phyloP scores from a whole-genome alignment of 2,329 filamentous ascomycete species.

The Ascochyta lentis region DNA sequence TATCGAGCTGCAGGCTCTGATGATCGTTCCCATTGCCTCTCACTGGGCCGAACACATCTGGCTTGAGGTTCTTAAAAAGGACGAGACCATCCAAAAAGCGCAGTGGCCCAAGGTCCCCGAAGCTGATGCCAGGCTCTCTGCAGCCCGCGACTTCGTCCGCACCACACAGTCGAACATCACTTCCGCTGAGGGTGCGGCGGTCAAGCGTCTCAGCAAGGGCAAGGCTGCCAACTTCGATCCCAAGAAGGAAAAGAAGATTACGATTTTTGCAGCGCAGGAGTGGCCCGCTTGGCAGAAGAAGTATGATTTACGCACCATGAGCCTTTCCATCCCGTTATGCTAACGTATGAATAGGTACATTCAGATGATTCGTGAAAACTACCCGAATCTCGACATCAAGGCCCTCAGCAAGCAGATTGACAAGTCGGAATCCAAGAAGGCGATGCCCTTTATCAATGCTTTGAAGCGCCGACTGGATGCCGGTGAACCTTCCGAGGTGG shows the following conservation, averaged over 20 bases:
- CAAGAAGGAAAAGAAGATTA: slow-evolving; percentile 89
- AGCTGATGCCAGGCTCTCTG: slow-evolving; percentile 71
- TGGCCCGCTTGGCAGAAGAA: slow-evolving; percentile 93
- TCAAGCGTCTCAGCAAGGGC: slow-evolving; percentile 92
- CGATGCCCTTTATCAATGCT: slow-evolving; percentile 92
- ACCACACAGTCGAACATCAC: slow-evolving; percentile 78
- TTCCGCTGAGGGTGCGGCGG: slow-evolving; percentile 79
- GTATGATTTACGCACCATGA: slow-evolving; percentile 63
- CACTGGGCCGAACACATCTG: slow-evolving; percentile 96
- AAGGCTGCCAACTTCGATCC: slow-evolving; percentile 86
- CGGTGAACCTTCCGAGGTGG: slow-evolving; percentile 69
- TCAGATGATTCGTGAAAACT: slow-evolving; percentile 38
- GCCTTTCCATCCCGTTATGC: not conserved
- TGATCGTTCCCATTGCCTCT: slow-evolving; percentile 83
- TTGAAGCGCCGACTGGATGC: slow-evolving; percentile 81
- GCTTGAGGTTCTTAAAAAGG: slow-evolving; percentile 84
- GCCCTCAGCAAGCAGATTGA: slow-evolving; percentile 77
- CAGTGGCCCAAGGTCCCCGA: slow-evolving; percentile 74
- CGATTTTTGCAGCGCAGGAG: slow-evolving; percentile 78
- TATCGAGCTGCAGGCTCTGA: slow-evolving; percentile 82
- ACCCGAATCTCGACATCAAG: slow-evolving; percentile 75
- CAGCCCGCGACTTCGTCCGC: slow-evolving; percentile 83
- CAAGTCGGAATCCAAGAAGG: slow-evolving; percentile 95
- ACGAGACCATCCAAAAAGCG: slow-evolving; percentile 78
- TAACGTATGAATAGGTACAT: slow-evolving; percentile 35